Conservation (phyloP, 352 stramenopile genomes). For the Globisporangium splendens region DNA sequence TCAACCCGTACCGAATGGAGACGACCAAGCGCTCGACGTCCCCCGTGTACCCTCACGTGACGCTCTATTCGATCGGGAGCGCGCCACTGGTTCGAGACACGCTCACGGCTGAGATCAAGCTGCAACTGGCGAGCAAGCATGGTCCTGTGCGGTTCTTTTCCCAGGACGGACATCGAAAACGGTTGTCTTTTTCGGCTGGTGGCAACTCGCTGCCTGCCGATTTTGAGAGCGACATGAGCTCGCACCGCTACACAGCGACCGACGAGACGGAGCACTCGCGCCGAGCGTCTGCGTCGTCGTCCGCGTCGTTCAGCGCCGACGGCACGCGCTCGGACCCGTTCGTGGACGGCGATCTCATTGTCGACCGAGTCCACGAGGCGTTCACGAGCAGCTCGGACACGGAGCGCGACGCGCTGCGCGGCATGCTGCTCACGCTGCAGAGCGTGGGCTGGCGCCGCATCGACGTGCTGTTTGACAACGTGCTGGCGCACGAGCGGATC, state of each 20-base stretch:
- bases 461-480: constrained; percentile 65
- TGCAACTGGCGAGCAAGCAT: constrained; percentile 41
- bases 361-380: constrained; percentile 64
- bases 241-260: constrained; percentile 11
- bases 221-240: not conserved
- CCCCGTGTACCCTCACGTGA: constrained; percentile 68
- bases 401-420: constrained; percentile 58
- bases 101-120: constrained; percentile 13
- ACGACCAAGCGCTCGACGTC: constrained; percentile 40
- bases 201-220: too few species aligned
- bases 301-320: constrained; percentile 15
- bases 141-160: constrained; percentile 25
- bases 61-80: constrained; percentile 47
- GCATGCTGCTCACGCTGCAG: constrained; percentile 74
- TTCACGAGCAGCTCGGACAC: constrained; percentile 45
- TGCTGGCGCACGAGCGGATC: constrained; percentile 75
- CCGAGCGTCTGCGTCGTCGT: constrained; percentile 5
- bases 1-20: constrained; percentile 72
- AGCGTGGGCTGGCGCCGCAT: constrained; percentile 69
- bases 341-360: constrained; percentile 43
- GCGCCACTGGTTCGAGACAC: constrained; percentile 58
- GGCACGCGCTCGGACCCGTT: constrained; percentile 45
- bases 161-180: constrained; percentile 10
- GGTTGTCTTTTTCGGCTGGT: constrained; percentile 10
- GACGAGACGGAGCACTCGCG: constrained; percentile 13